Percentiles rank a stretch among this genome's conserved stretches.
Evolutionary conservation across 306 rosid genomes (phyloP).

Genomic region (Lathyrus oleraceus): DNA sequence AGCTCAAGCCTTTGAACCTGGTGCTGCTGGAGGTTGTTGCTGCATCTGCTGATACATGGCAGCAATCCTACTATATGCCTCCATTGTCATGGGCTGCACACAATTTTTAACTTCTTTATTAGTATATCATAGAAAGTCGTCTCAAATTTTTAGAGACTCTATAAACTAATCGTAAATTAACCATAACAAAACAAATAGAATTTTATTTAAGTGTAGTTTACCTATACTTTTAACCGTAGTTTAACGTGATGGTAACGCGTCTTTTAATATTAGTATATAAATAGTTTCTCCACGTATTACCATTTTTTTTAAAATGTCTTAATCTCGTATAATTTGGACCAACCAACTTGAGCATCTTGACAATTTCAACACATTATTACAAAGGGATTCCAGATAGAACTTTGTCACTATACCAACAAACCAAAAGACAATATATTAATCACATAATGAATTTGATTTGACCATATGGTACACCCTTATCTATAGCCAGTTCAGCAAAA

Average conservation of each 20-base stretch:
- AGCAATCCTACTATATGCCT: constrained; percentile 70
- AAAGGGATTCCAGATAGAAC: background rate
- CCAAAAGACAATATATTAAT: constrained; percentile 10
- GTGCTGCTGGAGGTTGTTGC: constrained; percentile 54
- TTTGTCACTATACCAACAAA: constrained; percentile 7
- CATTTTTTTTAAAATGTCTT: background rate
- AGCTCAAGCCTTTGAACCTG: constrained; percentile 62
- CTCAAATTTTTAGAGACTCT: no score
- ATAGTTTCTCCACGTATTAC: no score
- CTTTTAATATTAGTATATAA: no score
- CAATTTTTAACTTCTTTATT: background rate
- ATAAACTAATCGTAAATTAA: no score
- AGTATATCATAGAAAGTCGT: background rate
- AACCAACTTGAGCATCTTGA: background rate
- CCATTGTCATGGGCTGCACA: constrained; percentile 78
- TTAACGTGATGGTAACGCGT: no score
- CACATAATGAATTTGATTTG: constrained; percentile 23
- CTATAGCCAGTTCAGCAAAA: constrained; percentile 7
- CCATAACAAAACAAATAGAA: no score
- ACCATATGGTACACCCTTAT: constrained; percentile 5
- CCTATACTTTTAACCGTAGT: no score
- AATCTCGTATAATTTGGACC: background rate
- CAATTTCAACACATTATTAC: background rate
- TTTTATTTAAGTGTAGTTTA: no score
- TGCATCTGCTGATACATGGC: constrained; percentile 81